Conservation (phyloP, 2,329 filamentous ascomycete genomes). For the Ceratocystis variospora region DNA sequence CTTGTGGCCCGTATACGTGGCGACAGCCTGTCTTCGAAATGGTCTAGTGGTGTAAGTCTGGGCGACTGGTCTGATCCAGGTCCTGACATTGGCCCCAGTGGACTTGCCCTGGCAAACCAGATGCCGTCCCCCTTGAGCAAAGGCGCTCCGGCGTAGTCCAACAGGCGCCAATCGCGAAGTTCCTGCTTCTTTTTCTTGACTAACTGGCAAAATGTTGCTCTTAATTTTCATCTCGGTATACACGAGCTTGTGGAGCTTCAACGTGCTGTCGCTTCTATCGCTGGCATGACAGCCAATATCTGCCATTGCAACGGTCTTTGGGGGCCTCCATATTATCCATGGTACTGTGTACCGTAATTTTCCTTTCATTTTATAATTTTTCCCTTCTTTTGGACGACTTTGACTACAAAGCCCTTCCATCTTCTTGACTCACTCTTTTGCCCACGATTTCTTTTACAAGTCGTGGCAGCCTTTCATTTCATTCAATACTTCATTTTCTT, state of each 20-base stretch:
- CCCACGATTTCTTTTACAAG: background rate
- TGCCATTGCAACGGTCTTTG: background rate
- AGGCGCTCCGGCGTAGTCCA: background rate
- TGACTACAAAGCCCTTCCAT: background rate
- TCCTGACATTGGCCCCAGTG: constrained; percentile 36
- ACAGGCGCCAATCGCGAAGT: background rate
- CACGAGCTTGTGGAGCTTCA: too few species aligned
- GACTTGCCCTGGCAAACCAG: constrained; percentile 14
- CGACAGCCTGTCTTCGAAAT: constrained; percentile 29
- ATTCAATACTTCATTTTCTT: background rate
- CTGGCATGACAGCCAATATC: background rate
- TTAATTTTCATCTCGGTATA: background rate
- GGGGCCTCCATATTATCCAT: background rate
- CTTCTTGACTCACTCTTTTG: background rate
- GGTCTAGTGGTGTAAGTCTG: constrained; percentile 39
- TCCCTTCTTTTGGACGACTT: constrained; percentile 10
- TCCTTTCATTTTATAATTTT: constrained; percentile 6
- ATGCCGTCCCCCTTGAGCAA: constrained; percentile 1
- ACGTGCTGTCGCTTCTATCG: background rate
- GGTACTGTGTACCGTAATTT: constrained; percentile 5
- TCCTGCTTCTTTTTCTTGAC: background rate
- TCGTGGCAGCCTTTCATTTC: background rate
- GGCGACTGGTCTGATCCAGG: constrained; percentile 37
- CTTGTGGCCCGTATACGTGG: constrained; percentile 26
- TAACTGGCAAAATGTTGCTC: background rate